Conservation (phyloP, 257 asterid genomes). For the Solanum tarapatanum region DNA sequence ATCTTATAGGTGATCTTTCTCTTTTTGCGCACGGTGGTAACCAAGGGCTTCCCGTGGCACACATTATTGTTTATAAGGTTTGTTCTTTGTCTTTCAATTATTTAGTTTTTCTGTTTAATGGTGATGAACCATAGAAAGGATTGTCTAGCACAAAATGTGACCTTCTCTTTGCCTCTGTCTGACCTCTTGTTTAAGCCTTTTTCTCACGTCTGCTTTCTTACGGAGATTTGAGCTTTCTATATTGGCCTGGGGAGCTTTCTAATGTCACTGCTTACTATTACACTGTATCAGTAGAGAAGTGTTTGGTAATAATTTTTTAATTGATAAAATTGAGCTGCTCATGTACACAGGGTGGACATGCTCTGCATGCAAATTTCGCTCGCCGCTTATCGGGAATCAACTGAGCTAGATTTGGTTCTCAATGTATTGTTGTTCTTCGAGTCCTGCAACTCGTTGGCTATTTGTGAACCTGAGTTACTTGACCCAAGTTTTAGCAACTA, state of each 20-base stretch:
- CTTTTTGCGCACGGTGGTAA: slow-evolving; percentile 73
- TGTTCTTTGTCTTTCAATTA: slow-evolving; percentile 2
- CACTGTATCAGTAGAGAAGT: background rate
- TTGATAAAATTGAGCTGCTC: background rate
- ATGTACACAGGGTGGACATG: slow-evolving; percentile 60
- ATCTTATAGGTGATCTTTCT: slow-evolving; percentile 91
- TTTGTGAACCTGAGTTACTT: background rate
- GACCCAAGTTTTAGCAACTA: background rate
- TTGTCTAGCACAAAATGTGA: background rate
- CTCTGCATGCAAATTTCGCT: slow-evolving; percentile 64
- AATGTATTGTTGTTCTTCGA: background rate
- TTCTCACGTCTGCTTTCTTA: background rate
- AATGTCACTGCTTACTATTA: background rate
- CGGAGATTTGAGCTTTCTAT: background rate
- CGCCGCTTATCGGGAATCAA: slow-evolving; percentile 25
- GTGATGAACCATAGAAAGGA: background rate
- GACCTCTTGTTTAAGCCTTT: background rate
- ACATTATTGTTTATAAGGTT: slow-evolving; percentile 72
- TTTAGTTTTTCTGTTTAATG: background rate
- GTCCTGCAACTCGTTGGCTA: background rate
- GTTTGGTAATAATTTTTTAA: background rate
- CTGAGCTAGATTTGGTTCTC: background rate
- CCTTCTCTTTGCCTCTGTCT: background rate
- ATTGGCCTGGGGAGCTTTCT: background rate
- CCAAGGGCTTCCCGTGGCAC: slow-evolving; percentile 87